Evolutionary conservation across 495 filamentous ascomycete species (phyloP).

Genomic region (Paragyromitra xinjiangensis): DNA sequence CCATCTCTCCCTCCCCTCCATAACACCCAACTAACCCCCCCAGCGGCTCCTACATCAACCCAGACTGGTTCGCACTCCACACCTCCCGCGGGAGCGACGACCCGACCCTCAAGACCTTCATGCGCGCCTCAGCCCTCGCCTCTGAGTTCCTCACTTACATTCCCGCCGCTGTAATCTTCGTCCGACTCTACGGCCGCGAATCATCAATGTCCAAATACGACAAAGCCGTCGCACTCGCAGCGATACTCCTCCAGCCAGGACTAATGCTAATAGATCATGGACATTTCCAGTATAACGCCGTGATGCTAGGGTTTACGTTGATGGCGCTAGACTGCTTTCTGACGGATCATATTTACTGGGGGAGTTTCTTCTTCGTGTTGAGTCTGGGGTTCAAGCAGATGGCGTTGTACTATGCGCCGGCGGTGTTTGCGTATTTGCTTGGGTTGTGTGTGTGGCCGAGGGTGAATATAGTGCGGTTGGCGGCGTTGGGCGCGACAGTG

Average conservation of each 20-base stretch:
- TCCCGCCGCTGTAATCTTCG: constrained; percentile 83
- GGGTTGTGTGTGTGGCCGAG: constrained; percentile 80
- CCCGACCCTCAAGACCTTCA: constrained; percentile 84
- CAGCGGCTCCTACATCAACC: constrained; percentile 75
- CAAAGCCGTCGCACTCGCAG: constrained; percentile 75
- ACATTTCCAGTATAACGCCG: constrained; percentile 99
- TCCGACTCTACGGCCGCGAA: constrained; percentile 76
- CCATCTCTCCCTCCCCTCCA: background rate
- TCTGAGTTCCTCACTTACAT: constrained; percentile 92
- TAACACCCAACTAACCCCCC: constrained; percentile 34
- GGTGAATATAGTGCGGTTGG: constrained; percentile 72
- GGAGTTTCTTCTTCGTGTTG: constrained; percentile 78
- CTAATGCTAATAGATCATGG: constrained; percentile 94
- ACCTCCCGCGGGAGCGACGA: constrained; percentile 83
- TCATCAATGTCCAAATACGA: constrained; percentile 68
- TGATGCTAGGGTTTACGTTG: constrained; percentile 87
- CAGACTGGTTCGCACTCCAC: constrained; percentile 87
- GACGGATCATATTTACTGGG: constrained; percentile 84
- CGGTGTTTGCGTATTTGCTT: constrained; percentile 88
- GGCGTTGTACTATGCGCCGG: constrained; percentile 85
- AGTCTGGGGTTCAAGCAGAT: too few species aligned
- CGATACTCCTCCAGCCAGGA: constrained; percentile 89
- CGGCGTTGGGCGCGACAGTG: constrained; percentile 78
- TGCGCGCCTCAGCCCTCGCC: constrained; percentile 87
- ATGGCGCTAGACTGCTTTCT: constrained; percentile 86